Conservation (phyloP, 805 yeast genomes). For the Candida succiphila region DNA sequence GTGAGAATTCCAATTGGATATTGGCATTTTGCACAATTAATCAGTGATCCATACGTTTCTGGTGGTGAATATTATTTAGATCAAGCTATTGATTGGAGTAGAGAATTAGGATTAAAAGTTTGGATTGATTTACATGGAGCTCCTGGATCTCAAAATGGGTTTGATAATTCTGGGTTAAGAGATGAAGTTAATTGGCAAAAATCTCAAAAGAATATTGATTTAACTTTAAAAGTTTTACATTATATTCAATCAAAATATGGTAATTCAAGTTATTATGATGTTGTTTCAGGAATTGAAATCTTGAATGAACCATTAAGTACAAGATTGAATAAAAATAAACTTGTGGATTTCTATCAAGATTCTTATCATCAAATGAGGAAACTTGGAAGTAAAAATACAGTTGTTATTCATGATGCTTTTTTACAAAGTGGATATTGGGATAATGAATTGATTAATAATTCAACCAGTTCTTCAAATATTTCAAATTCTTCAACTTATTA, state of each 20-base stretch:
- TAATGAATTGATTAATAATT: conserved; percentile 21
- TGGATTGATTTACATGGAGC: conserved; percentile 95
- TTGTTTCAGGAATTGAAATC: conserved; percentile 60
- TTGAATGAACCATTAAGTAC: conserved; percentile 66
- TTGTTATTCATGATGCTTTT: conserved; percentile 64
- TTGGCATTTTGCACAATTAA: conserved; percentile 71
- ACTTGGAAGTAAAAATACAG: conserved; percentile 26
- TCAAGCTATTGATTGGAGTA: conserved; percentile 69
- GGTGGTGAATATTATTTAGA: conserved; percentile 74
- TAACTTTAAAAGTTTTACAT: conserved; percentile 41
- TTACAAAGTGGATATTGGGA: conserved; percentile 47
- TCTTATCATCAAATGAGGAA: conserved; percentile 35
- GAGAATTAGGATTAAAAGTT: conserved; percentile 49
- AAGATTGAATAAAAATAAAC: conserved; percentile 30
- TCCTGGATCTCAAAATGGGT: conserved; percentile 96
- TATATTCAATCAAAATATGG: conserved; percentile 46
- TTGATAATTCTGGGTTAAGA: conserved; percentile 85
- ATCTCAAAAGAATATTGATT: conserved; percentile 28
- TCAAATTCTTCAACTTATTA: conserved; percentile 18
- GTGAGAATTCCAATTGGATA: conserved; percentile 91
- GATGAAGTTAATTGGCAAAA: conserved; percentile 41
- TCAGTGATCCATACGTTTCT: conserved; percentile 74
- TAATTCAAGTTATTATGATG: conserved; percentile 34
- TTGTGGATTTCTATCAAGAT: conserved; percentile 28
- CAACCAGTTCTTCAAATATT: background rate